Evolutionary conservation across 2,329 filamentous ascomycete genomes (phyloP), one percentile per base, ranked within the genome.

Genomic region (Talaromyces sp.): DNA sequence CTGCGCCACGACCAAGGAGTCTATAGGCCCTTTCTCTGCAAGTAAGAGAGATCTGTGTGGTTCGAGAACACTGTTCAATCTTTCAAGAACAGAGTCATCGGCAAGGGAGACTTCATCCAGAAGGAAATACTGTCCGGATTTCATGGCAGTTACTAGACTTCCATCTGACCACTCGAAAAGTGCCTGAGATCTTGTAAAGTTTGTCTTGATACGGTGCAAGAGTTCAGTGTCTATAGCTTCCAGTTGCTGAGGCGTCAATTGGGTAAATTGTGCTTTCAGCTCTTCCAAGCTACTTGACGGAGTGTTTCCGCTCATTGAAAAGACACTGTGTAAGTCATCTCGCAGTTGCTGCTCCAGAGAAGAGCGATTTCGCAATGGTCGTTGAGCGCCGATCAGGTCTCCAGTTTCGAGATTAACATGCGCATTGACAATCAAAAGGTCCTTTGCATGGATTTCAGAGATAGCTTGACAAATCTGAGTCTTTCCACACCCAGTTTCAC

Each of bases 341-440:
- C 81, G 79, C 32, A 98, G 78, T 1, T 84, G 75, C 30, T 89
- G 85, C 39, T 90, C 78, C 36, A 96, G 85, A 1, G 85, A 85
- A 15, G 88, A 85, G 49, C 93, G 86, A 72, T 98, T 98, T 65
- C 96, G 85, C 25, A 98, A 85, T 3, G 95, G 95, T 63, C 95
- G 82, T 74, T 99, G 95, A 3, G 95, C 95, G 65, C 95, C 95
- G 66, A 99, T 98, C 11, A 99, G 82, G 74, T 99, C 95, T 17
- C 95, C 93, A 0, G 96, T 98, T 74, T 99, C 96, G 0, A 95
- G 93, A 66, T 99, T 99, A 68, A 98, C 93, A 75, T 99, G 96
- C 2, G 96, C 95, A 72, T 99, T 99, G 70, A 99, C 89, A 67
- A 93, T 95, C 67, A 93, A 88, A 44, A 99, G 80, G 65, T 90